Base-by-base conservation (phyloP, 1,284 basidiomycete genomes). In the Phenoliferia sp. region DNA sequence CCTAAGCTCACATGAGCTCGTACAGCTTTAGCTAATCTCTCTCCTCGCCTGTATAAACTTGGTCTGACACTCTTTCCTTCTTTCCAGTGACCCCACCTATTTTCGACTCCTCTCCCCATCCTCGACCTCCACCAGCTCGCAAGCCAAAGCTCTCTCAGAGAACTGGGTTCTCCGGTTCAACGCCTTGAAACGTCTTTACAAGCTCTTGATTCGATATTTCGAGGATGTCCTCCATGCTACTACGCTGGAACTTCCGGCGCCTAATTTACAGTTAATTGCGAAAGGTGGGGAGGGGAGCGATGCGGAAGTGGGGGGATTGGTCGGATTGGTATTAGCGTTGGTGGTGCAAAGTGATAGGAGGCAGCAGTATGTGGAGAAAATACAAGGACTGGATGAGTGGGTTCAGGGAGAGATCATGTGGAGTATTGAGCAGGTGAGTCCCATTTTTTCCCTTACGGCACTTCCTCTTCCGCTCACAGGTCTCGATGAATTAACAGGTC, bases 131-230 rank as follows among this genome's bases (percentile, higher is more conserved):
- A 69, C 83, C 82, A n/a, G n/a, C n/a, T n/a, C n/a, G n/a, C 65
- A 65, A 26, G n/a, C 54, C 29, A 69, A 69, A 28, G 66, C 70
- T 0, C 62, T 73, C 2, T 85, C 88, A 29, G 92, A 92, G 77
- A 93, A 90, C 80, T 94, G 91, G 92, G 89, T 92, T 63, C 80
- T 94, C 57, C 87, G 90, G n/a, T 90, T 93, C 78, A 87, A 84
- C 77, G 80, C 88, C 19, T 84, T 94, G 69, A 94, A 94, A 77
- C 86, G 89, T 28, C 84, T 94, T 55, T 93, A 90, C 79, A 85
- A 92, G 64, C 85, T 93, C 56, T 88, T 93, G 83, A 89, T 89
- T 2, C 90, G 92, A 76, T 94, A 93, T 77, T 89, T 90, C 74
- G 84, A 88, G 64, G 88, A 91, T 77, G 84, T 90, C 3, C 83